A percentile compares a stretch with the other conserved stretches of the same genome.
Conservation (phyloP, 1,284 basidiomycete genomes). For the Ceraceosorus bombacis region DNA sequence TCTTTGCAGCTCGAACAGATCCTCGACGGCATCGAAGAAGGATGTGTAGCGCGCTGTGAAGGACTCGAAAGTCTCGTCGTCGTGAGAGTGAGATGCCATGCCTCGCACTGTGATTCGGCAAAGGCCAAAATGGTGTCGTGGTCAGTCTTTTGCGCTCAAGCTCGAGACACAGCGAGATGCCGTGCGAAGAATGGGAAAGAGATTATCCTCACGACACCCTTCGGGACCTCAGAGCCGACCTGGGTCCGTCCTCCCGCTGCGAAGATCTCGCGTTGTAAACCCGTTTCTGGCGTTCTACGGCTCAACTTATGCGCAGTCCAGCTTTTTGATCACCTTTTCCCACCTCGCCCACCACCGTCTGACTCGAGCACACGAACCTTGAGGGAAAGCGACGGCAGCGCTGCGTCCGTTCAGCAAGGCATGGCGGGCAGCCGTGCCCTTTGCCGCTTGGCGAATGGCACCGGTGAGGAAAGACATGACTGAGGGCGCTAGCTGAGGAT, state of each 20-base stretch:
- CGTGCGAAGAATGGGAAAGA: too few species aligned
- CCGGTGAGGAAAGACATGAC: slow-evolving; percentile 41
- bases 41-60: slow-evolving; percentile 87
- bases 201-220: too few species aligned
- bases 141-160: too few species aligned
- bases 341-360: too few species aligned
- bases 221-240: too few species aligned
- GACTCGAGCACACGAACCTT: slow-evolving; percentile 3
- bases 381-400: slow-evolving; percentile 1
- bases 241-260: too few species aligned
- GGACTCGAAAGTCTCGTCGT: slow-evolving; percentile 83
- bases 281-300: too few species aligned
- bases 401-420: slow-evolving; percentile 18
- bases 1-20: slow-evolving; percentile 77
- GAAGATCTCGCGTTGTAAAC: too few species aligned
- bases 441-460: slow-evolving; percentile 37
- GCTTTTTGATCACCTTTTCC: too few species aligned
- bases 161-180: neutral
- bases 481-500: neutral
- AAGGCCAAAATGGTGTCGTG: neutral
- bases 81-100: slow-evolving; percentile 46
- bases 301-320: too few species aligned
- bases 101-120: slow-evolving; percentile 22
- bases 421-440: slow-evolving; percentile 32
- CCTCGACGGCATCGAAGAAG: slow-evolving; percentile 86